Evolutionary conservation across 208 protist species (phyloP), one percentile per base, ranked within the genome.

Genomic region (Leishmania lainsoni): DNA sequence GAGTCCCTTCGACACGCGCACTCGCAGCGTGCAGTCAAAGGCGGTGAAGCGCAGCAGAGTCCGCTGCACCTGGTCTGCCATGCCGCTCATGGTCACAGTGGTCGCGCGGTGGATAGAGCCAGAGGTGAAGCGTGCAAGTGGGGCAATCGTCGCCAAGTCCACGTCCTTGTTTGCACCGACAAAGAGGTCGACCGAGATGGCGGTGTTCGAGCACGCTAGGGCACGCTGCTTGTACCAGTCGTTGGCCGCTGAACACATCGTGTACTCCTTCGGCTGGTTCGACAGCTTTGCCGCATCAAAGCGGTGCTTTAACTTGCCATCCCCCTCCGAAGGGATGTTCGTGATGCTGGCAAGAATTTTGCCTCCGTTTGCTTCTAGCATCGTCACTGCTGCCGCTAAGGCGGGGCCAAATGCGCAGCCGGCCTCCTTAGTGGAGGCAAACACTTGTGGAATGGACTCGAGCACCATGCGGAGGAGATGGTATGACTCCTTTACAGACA

Each of bases 151-250:
- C 45, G 98, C 88, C 51, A 98, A 80, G 80, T 99, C 98, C 20
- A 94, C 79, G 69, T 98, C 97, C 22, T 91, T 86, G 58, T 71
- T 76, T 3, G 83, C 87, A 22, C 89, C 87, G 63, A 93, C 95
- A 70, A 98, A 75, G 71, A 99, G 91, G 84, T 99, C 98, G 29
- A 99, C 87, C 52, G 94, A 97, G 61, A 99, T 93, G 78, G 98
- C 97, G 75, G 92, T 92, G 45, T 92, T 91, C 1, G 93, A 96
- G 85, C 95, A 99, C 26, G 93, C 95, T 39, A 99, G 80, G 0
- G 98, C 98, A 20, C 97, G 89, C 61, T 98, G 91, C 87, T 99
- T 99, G 91, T 99, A 99, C 91, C 98, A 99, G 76, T 99, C 94
- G 76, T 83, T 96, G 9, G 89, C 95, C 17, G 98, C 92, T 56